These are phyloP conservation scores for Dendryphion nanum DNA, from an alignment of 2,329 filamentous ascomycete species.

Conservation along the genomic window DNA sequence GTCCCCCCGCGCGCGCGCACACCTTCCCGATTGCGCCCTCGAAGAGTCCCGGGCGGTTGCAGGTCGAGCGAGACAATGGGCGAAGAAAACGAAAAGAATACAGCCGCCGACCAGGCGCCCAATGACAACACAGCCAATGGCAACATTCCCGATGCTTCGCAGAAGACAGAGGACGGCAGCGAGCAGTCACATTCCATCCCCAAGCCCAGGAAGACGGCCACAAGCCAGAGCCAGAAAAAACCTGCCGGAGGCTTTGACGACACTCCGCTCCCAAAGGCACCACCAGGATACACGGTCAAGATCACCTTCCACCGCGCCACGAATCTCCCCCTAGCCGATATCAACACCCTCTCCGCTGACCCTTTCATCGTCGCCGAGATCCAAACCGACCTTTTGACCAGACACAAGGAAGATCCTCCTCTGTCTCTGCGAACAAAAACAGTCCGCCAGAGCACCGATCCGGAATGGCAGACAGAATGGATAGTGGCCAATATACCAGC, in stretches of 20 bases:
- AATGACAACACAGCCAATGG: conserved; percentile 1
- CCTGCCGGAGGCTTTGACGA: conserved; percentile 77
- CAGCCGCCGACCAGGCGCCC: too few relatives aligned
- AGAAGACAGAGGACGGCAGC: conserved; percentile 6
- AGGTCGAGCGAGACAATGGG: conserved; percentile 15
- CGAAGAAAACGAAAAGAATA: conserved; percentile 7
- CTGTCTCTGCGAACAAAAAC: conserved; percentile 75
- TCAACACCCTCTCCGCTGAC: conserved; percentile 75
- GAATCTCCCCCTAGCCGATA: conserved; percentile 80
- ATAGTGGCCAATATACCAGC: conserved; percentile 81
- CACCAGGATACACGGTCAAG: conserved; percentile 78
- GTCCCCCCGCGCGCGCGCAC: too few relatives aligned
- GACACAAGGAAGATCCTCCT: conserved; percentile 83
- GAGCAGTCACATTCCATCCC: conserved; percentile 6
- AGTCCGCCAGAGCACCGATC: conserved; percentile 67
- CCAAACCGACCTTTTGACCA: conserved; percentile 64
- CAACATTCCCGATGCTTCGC: neutral
- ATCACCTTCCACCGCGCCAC: conserved; percentile 79
- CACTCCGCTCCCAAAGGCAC: conserved; percentile 72
- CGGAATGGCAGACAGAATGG: conserved; percentile 83
- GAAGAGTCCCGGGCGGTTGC: too few relatives aligned
- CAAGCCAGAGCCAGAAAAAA: conserved; percentile 29
- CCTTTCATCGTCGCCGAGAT: conserved; percentile 80
- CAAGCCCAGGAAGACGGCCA: conserved; percentile 26
- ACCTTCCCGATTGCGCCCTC: too few relatives aligned